Conservation (phyloP, 495 filamentous ascomycete genomes). For the Xylaria longipes region DNA sequence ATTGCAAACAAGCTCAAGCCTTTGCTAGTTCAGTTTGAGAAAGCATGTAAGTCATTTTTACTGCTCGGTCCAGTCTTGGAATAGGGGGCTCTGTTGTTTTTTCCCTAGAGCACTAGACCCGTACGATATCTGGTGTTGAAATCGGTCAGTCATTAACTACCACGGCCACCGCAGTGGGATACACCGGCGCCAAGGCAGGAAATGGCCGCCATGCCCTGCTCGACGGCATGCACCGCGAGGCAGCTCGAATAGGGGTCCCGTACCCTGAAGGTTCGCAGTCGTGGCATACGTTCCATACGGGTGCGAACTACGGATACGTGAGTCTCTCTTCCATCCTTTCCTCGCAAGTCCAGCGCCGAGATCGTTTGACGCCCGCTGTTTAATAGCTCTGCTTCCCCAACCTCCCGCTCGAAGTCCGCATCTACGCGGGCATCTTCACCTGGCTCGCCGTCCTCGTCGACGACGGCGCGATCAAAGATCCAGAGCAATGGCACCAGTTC, state of each 20-base stretch:
- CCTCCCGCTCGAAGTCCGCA: constrained; percentile 5
- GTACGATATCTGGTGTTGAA: neutral
- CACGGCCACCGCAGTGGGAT: neutral
- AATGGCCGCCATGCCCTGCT: neutral
- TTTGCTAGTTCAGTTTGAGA: neutral
- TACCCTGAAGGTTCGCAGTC: neutral
- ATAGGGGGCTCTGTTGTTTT: neutral
- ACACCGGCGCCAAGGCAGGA: neutral
- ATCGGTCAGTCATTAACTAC: neutral
- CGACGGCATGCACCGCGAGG: constrained; percentile 2
- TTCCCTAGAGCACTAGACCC: neutral
- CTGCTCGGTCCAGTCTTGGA: neutral
- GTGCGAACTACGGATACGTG: neutral
- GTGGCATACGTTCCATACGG: neutral
- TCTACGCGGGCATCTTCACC: neutral
- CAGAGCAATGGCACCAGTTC: constrained; percentile 5
- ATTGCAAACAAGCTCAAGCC: neutral
- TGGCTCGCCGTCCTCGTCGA: neutral
- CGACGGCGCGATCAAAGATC: neutral
- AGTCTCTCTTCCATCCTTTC: neutral
- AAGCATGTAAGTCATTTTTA: neutral
- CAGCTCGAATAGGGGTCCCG: constrained; percentile 4
- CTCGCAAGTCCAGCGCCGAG: neutral
- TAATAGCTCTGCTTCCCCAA: neutral
- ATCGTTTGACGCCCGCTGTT: neutral